These are phyloP conservation scores for Rhizophora mangle DNA, from an alignment of 345 rosid species.

Conservation along the genomic window DNA sequence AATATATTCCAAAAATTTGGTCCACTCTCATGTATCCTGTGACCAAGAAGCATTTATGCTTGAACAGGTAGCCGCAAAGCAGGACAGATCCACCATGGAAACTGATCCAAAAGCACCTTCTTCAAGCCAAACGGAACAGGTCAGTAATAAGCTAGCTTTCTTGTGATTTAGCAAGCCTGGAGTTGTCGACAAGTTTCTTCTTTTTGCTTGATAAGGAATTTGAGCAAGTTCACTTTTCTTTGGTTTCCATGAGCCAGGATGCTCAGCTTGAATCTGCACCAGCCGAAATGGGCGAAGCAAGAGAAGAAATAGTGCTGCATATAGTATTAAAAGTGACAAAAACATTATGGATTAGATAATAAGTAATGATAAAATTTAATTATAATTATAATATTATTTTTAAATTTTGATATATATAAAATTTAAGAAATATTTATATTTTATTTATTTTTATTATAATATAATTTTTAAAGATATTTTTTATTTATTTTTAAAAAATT, in stretches of 20 bases:
- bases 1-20: no score
- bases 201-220: not conserved
- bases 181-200: not conserved
- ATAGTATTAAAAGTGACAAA: no score
- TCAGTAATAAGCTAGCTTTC: not conserved
- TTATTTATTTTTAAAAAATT: no score
- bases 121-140: conserved; percentile 24
- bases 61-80: conserved; percentile 13
- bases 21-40: not conserved
- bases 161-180: not conserved
- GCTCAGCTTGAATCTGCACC: conserved; percentile 55
- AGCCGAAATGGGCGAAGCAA: conserved; percentile 69
- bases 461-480: no score
- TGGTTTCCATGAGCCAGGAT: conserved; percentile 26
- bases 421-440: no score
- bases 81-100: conserved; percentile 17
- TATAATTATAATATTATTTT: no score
- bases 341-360: no score
- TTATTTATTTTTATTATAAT: no score
- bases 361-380: no score
- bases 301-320: conserved; percentile 43
- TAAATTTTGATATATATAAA: no score
- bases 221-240: not conserved
- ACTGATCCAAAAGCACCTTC: conserved; percentile 25
- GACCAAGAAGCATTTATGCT: not conserved